phyloP scores from a whole-genome alignment of 495 filamentous ascomycete genomes.

The Aspergillus nidulans region DNA sequence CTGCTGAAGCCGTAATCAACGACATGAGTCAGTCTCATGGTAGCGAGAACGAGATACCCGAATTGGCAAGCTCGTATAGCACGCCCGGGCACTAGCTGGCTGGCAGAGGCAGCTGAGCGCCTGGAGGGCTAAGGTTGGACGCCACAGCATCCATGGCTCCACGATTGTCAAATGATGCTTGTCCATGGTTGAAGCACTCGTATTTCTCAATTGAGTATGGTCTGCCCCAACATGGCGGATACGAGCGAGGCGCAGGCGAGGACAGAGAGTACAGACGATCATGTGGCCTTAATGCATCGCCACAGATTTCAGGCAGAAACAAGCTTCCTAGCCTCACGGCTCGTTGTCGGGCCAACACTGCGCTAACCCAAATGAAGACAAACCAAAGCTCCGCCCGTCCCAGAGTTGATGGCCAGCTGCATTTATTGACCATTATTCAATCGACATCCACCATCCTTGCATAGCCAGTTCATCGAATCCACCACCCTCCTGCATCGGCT shows the following conservation, averaged over 20 bases:
- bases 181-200: background rate
- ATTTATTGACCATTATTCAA: background rate
- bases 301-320: slow-evolving; percentile 10
- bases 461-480: background rate
- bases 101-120: background rate
- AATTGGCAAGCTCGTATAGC: slow-evolving; percentile 13
- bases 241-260: slow-evolving; percentile 5
- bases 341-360: slow-evolving; percentile 17
- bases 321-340: background rate
- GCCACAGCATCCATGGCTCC: background rate
- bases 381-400: slow-evolving; percentile 1
- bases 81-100: too few relatives aligned
- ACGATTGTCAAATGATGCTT: background rate
- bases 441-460: slow-evolving; percentile 8
- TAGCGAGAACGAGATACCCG: slow-evolving; percentile 26
- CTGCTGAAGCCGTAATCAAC: background rate
- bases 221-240: background rate
- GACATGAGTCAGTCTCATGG: too few relatives aligned
- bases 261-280: too few relatives aligned
- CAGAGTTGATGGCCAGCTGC: background rate
- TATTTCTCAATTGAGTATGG: background rate
- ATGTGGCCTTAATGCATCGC: background rate
- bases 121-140: background rate
- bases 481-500: background rate
- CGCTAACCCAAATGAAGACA: slow-evolving; percentile 8